Conservation (phyloP, 2,329 filamentous ascomycete genomes). For the Apiospora pterosperma region DNA sequence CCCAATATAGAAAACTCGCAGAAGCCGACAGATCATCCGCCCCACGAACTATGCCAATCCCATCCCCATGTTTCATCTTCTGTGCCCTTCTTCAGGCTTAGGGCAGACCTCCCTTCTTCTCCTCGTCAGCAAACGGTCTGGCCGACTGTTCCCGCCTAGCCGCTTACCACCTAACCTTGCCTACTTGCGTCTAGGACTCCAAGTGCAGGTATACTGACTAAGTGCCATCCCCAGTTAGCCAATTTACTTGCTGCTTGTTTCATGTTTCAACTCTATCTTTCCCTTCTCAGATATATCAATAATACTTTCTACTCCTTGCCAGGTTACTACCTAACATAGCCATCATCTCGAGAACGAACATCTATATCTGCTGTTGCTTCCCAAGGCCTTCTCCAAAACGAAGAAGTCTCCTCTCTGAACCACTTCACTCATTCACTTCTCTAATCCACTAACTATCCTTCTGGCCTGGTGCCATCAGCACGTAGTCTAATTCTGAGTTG, state of each 20-base stretch:
- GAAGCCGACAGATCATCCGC: not conserved
- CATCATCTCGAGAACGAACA: not conserved
- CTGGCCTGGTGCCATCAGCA: not conserved
- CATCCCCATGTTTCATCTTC: not conserved
- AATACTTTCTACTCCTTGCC: not conserved
- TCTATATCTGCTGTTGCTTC: not conserved
- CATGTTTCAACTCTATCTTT: not conserved
- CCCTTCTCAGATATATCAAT: not conserved
- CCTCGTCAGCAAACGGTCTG: not conserved
- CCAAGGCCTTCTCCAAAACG: not conserved
- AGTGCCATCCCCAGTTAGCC: not conserved
- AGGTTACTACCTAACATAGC: too few species aligned
- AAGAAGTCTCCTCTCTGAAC: not conserved
- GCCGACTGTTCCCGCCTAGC: not conserved
- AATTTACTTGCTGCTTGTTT: slow-evolving; percentile 6
- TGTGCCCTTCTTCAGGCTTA: not conserved
- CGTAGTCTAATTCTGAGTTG: not conserved
- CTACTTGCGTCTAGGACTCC: too few species aligned
- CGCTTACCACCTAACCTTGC: not conserved
- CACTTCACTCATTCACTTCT: not conserved
- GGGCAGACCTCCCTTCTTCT: not conserved
- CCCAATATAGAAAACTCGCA: not conserved
- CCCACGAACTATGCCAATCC: not conserved
- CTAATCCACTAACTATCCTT: not conserved
- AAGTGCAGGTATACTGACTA: not conserved